Evolutionary conservation across 352 stramenopile species (phyloP), one percentile per base, ranked within the genome.

Genomic region (Phytophthora litchii): DNA sequence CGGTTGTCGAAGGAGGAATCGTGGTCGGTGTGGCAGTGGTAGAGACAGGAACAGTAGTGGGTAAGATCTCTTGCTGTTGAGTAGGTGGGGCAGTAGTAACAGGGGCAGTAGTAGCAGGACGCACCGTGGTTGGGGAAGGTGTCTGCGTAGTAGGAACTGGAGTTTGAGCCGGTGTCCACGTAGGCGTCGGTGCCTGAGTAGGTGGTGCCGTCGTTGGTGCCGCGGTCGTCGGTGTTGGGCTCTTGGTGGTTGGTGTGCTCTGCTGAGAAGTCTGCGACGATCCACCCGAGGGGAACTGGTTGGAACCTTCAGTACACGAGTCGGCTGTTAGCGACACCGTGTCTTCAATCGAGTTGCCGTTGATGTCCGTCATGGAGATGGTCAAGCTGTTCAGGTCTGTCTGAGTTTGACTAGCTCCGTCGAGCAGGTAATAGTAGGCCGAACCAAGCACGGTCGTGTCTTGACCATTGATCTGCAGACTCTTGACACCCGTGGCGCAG

Each of bases 371-470:
- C 41, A 86, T 61, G 4, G 73, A 57, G 25, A 91, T 72, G 9
- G 60, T 67, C 0, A 86, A 38, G 17, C 50, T 60, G 3, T 40
- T 57, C 1, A 86, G 46, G 32, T 83, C 64, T 25, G 69, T 67
- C 19, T 75, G 67, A 19, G 53, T 56, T 42, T 72, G 23, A 52
- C 67, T 65, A 4, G 54, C 54, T n/a, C 72, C 69, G 23, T 85
- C 70, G 1, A 84, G 45, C 20, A 88, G 21, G 52, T 69, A 91
- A 65, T 89, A 91, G 60, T 85, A 91, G 16, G 82, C 83, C 21
- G 80, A 88, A 31, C 55, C 70, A 5, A 90, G 56, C 78, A 90
- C 86, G 2, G 52, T 76, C 6, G 83, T 89, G 40, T 72, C 86
- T 52, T 62, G 81, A 29, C 73, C 71, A 45, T 86, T 83, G 56